Base-by-base conservation (phyloP, 306 rosid genomes). In the Acmispon strigosus region DNA sequence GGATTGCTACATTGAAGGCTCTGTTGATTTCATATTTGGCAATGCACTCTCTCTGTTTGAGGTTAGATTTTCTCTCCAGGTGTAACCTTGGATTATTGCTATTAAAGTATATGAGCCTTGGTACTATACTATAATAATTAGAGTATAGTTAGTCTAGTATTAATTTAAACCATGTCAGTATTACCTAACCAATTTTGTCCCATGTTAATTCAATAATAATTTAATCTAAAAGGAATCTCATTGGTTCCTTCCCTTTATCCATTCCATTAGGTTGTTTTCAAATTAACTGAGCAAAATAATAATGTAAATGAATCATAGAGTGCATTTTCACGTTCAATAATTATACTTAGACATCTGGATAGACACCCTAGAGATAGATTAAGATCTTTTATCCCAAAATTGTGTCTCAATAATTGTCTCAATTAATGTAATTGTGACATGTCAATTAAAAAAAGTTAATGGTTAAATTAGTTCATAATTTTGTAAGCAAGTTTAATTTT, bases 1-100 rank as follows among this genome's bases (percentile, higher is more conserved):
- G 68, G 79, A 84, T 47, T 87, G 94, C 51, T 83, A 86, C 51
- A 83, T 90, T 20, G 84, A 90, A 78, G 96, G 96, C 8, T 86
- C 94, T 1, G 87, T 90, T 9, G 94, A 88, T 70, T 90, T 90
- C 84, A 81, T 90, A 65, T 90, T 88, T 7, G 94, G 94, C 13
- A 85, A 88, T 14, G 94, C 86, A 0, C 93, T 84, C 7, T 90
- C 96, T 50, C 75, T 82, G 4, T 82, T 78, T 64, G 86, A 82
- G 83, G 86, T 82, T 63, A 51, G 78, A 14, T 5, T 19, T 60
- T 39, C 8, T 19, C 42, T 44, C 27, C 20, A 76, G 56, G 56
- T 50, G 57, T 50, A 34, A 49, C 60, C 41, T 60, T 51, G 37
- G 39, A 58, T 15, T 24, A 37, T 47, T 44, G 51, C 14, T 18